A percentile compares a stretch with the other conserved stretches of the same genome.
Evolutionary conservation across 192 early-diverging fungal species (phyloP).

Genomic region (Diversispora eburnea): DNA sequence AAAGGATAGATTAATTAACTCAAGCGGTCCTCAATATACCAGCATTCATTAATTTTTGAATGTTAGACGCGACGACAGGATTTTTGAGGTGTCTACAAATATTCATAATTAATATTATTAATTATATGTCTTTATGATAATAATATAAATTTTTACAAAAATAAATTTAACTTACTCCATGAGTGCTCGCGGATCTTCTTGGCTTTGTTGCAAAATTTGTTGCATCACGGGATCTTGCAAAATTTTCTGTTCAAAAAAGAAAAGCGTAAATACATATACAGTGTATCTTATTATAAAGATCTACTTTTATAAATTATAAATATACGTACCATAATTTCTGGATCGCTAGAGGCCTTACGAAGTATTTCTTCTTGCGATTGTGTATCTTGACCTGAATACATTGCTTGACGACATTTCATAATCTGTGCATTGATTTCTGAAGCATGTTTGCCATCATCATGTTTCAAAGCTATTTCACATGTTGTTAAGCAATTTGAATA

Average conservation of each 20-base stretch:
- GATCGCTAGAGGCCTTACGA: slow-evolving; percentile 84
- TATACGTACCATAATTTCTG: slow-evolving; percentile 67
- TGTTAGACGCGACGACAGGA: slow-evolving; percentile 87
- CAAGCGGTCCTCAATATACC: slow-evolving; percentile 68
- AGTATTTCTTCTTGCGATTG: slow-evolving; percentile 75
- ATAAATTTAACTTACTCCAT: slow-evolving; percentile 58
- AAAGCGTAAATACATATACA: background rate
- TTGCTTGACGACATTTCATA: slow-evolving; percentile 74
- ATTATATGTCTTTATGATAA: slow-evolving; percentile 13
- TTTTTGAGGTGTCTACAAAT: slow-evolving; percentile 82
- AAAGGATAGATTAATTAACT: background rate
- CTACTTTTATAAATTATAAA: background rate
- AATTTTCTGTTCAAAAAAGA: slow-evolving; percentile 49
- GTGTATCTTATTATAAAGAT: background rate
- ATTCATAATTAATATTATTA: slow-evolving; percentile 26
- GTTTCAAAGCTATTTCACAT: slow-evolving; percentile 68
- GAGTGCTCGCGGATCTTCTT: slow-evolving; percentile 87
- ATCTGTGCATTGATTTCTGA: slow-evolving; percentile 82
- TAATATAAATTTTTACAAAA: slow-evolving; percentile 12
- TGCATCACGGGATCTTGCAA: slow-evolving; percentile 95
- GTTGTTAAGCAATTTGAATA: slow-evolving; percentile 80
- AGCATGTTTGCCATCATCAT: slow-evolving; percentile 82
- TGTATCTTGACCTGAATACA: slow-evolving; percentile 49
- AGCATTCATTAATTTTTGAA: slow-evolving; percentile 88
- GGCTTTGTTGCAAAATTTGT: slow-evolving; percentile 95